Evolutionary conservation across 2,329 filamentous ascomycete species (phyloP).

Genomic region (Claviceps arundinis): DNA sequence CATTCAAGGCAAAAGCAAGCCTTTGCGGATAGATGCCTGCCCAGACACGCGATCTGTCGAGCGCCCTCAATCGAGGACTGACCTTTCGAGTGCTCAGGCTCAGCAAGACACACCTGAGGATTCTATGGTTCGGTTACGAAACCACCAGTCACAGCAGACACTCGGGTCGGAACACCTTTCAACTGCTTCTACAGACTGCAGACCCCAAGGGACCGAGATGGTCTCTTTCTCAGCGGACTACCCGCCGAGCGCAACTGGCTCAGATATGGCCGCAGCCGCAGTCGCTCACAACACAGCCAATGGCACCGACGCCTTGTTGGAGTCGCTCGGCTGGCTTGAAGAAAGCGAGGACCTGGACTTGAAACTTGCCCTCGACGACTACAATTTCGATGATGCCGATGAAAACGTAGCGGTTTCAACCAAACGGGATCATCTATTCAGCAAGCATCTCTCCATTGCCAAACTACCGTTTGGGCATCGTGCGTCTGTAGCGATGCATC

Average conservation of each 20-base stretch:
- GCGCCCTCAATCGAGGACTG: conserved; percentile 54
- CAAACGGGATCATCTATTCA: conserved; percentile 47
- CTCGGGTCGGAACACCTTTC: conserved; percentile 8
- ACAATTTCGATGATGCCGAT: conserved; percentile 46
- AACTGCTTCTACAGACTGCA: neutral
- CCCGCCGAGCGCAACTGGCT: conserved; percentile 2
- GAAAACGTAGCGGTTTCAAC: conserved; percentile 30
- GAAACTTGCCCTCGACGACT: conserved; percentile 54
- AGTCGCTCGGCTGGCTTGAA: conserved; percentile 62
- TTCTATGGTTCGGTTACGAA: conserved; percentile 13
- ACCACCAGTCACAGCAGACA: conserved; percentile 13
- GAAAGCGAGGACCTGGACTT: conserved; percentile 59
- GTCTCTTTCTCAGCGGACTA: conserved; percentile 11
- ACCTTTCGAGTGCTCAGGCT: conserved; percentile 48
- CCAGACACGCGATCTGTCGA: conserved; percentile 23
- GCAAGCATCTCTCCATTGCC: conserved; percentile 58
- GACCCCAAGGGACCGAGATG: conserved; percentile 12
- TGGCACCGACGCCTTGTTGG: conserved; percentile 42
- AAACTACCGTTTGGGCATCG: conserved; percentile 46
- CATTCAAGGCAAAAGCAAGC: neutral
- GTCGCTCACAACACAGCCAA: neutral
- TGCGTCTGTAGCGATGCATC: conserved; percentile 35
- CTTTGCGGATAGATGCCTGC: conserved; percentile 1
- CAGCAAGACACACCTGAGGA: conserved; percentile 17
- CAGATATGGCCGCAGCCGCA: conserved; percentile 14